Evolutionary conservation across 2,329 filamentous ascomycete species (phyloP).

Genomic region (Colletotrichum tofieldiae): DNA sequence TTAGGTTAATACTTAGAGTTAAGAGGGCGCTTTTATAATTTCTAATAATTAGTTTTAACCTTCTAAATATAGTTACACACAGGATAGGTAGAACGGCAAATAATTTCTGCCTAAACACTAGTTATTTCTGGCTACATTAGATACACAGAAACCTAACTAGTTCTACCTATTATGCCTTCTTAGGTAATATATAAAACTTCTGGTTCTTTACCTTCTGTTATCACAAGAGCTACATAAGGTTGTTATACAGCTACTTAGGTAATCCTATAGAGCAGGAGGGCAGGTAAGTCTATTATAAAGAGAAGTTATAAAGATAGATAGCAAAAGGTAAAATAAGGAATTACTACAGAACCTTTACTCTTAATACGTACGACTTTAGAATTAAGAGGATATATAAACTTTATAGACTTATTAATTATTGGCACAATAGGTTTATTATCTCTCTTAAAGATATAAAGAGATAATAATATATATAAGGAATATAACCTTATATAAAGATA

Average conservation of each 20-base stretch:
- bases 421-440: too few species aligned
- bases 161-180: background rate
- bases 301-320: too few species aligned
- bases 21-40: background rate
- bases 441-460: too few species aligned
- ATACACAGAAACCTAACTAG: background rate
- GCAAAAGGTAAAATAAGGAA: too few species aligned
- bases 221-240: background rate
- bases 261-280: background rate
- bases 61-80: background rate
- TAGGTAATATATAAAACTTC: background rate
- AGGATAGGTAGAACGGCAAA: background rate
- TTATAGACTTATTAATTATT: too few species aligned
- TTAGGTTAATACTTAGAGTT: background rate
- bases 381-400: too few species aligned
- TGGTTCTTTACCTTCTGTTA: background rate
- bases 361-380: too few species aligned
- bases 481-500: too few species aligned
- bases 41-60: background rate
- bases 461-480: too few species aligned
- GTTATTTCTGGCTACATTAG: background rate
- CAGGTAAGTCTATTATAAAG: too few species aligned
- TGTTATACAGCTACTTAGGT: background rate
- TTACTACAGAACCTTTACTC: too few species aligned
- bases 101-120: background rate